Base-by-base conservation (phyloP, 495 filamentous ascomycete species). In the Hypoxylon crocopeplum region DNA sequence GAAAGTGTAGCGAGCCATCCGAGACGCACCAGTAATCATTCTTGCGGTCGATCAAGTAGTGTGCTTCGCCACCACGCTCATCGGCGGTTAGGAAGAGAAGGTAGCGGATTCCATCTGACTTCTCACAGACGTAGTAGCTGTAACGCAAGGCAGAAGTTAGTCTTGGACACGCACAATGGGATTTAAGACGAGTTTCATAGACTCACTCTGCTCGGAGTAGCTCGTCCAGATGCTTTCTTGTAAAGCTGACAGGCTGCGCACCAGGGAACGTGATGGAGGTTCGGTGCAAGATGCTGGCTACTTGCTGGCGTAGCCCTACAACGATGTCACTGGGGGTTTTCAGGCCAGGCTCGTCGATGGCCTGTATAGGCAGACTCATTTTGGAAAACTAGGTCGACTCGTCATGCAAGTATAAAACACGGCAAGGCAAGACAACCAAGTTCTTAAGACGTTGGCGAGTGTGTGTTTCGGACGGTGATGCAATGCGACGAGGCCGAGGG, bases 41-140 rank as follows among this genome's bases (percentile, higher is more conserved):
- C 76, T 89, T 93, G 59, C 94, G 91, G 72, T 98, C 94, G 74
- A 98, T 96, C 54, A 98, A 78, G 79, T 95, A 96, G 51, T 74
- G 72, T 5, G 61, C 52, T 59, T 78, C 78, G 57, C 84, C 78
- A 44, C 85, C 82, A 51, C 89, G 80, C 5, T 80, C 75, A 49
- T 77, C 77, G 7, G 59, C 61, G 55, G 89, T 89, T 58, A 93
- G 86, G 79, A 93, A 98, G 69, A 98, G 85, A 16, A 98, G 82
- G 71, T 93, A 97, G 34, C 94, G 86, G 64, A 98, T 91, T 29
- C 94, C 94, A 69, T 98, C 94, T 0, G 93, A 96, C 75, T 98
- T 98, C 75, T 98, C 94, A 78, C 94, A 97, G 61, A 98, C 89
- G 69, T 90, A 98, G 75, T 97, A 98, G 72, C 85, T 88, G 51